These are phyloP conservation scores for Geosmithia flava DNA, from an alignment of 2,329 filamentous ascomycete genomes.

Conservation along the genomic window DNA sequence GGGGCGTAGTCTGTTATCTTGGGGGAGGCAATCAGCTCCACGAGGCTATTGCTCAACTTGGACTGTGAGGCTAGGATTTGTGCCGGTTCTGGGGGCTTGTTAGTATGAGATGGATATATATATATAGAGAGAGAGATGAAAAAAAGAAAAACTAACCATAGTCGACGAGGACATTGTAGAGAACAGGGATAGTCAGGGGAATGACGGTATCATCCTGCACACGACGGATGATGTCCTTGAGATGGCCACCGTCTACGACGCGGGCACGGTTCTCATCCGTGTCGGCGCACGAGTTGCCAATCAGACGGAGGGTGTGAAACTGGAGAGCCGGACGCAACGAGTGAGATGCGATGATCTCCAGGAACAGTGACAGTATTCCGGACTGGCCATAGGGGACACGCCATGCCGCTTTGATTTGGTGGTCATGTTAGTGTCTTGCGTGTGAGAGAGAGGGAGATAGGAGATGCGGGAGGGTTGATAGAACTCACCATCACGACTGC, in stretches of 20 bases:
- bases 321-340: conserved; percentile 28
- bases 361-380: conserved; percentile 43
- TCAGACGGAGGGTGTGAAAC: conserved; percentile 41
- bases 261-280: conserved; percentile 48
- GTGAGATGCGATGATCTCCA: conserved; percentile 28
- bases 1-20: conserved; percentile 24
- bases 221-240: conserved; percentile 34
- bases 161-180: conserved; percentile 52
- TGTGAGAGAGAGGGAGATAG: too few relatives aligned
- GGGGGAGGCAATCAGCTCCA: conserved; percentile 34
- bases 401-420: conserved; percentile 35
- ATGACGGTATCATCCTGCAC: conserved; percentile 34
- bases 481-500: conserved; percentile 41
- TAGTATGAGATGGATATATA: not conserved
- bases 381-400: conserved; percentile 43
- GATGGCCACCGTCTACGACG: conserved; percentile 34
- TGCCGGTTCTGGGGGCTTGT: conserved; percentile 34
- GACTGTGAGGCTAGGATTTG: conserved; percentile 42
- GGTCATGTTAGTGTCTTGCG: too few relatives aligned
- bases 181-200: conserved; percentile 41
- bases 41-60: conserved; percentile 33
- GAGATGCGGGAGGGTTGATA: not conserved
- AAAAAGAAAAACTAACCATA: conserved; percentile 33
- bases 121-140: not conserved
- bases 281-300: conserved; percentile 53